Base-by-base conservation (phyloP, 352 stramenopile species). In the Phytophthora nicotianae region DNA sequence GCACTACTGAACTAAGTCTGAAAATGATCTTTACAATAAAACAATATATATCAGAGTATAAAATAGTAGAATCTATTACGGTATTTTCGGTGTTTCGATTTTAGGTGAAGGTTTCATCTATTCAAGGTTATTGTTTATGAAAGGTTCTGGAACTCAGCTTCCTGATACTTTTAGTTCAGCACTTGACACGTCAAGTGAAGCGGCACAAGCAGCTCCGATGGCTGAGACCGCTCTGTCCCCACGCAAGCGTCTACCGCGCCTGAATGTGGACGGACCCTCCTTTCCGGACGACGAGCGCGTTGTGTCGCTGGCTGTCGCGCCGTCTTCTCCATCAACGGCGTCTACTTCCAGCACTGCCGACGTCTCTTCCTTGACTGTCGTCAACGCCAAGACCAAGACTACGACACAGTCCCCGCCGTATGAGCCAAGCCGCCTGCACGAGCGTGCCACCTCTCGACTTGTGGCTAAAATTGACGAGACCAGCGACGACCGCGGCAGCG, bases 201-300 rank as follows among this genome's bases (percentile, higher is more conserved):
- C 17, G 29, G 7, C 20, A 43, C 33, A 16, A 43, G 33, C n/a
- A 53, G 35, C 49, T 45, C 37, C 59, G 47, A 51, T 47, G 33
- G 21, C 45, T 27, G 58, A 72, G 41, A 8, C 33, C 6, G 49
- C 50, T 11, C 26, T 65, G 45, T 70, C 69, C 7, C 55, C 69
- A 9, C 55, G 65, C 19, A 74, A 77, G 69, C 59, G 69, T 10
- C 56, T 77, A 16, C 69, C 70, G 42, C 60, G 65, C 4, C 52
- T 77, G 24, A 61, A 66, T 54, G 24, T 61, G 40, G 61, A 55
- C 32, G 50, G 7, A 1, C 3, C 50, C 5, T 42, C n/a, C 1
- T 29, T 62, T 16, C 40, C 58, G 26, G 47, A 57, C 21, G 55
- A 58, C 2, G 42, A 40, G 19, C 9, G 23, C 1, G 50, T 59